Base-by-base conservation (phyloP, 192 early-diverging fungal species). In the Gigaspora rosea region DNA sequence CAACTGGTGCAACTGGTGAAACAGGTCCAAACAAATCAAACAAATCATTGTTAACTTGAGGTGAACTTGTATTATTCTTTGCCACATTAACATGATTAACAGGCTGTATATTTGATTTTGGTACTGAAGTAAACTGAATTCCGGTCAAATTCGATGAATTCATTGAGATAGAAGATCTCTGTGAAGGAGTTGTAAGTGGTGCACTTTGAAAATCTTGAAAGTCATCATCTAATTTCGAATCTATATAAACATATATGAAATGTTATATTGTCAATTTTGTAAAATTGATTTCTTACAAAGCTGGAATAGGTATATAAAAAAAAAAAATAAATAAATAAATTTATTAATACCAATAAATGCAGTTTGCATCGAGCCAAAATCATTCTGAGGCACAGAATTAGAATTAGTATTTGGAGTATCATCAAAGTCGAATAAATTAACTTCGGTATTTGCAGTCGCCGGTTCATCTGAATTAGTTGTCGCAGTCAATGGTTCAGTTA, bases 361-460 rank as follows among this genome's bases (percentile, higher is more conserved):
- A 33, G 61, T 62, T 11, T 68, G 27, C n/a, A 33, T 56, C 32
- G 51, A 49, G 18, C 90, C 89, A 36, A 73, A 76, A 9, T 77
- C 81, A 22, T 41, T 71, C 51, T 81, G 36, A 12, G 69, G 68
- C 36, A 50, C 56, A 11, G 75, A 27, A 27, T 27, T 64, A 47
- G 82, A 68, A n/a, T 75, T 49, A 16, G 75, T 10, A 8, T 82
- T 80, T 13, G 79, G 71, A 11, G 78, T 75, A 59, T 86, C 86
- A 69, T 88, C 93, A 67, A 94, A 89, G 79, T 93, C 91, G 78
- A 95, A 87, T 33, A 95, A 71, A 78, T 92, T 88, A 13, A 83
- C 81, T 79, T 86, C 87, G 58, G 85, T 81, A 7, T 79, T 78
- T 46, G 27, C 27, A 27, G 27, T 27, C 27, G 1, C 27, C 27